Evolutionary conservation across 129 eudicot species (phyloP), one percentile per base, ranked within the genome.

Genomic region (Kitagawia praeruptora): DNA sequence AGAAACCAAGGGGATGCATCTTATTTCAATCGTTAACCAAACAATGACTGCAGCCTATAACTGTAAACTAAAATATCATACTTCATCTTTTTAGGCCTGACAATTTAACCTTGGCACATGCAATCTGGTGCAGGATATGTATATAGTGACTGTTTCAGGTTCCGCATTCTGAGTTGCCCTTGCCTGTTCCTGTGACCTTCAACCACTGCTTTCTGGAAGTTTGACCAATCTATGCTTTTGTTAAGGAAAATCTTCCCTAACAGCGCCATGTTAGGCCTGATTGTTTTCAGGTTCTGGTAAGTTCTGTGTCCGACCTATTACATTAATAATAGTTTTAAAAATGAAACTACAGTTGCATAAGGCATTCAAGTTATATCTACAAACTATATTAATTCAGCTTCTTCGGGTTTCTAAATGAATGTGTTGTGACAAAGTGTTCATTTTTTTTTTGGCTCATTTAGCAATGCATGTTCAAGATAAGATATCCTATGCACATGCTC

Each of bases 41-140:
- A 69, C 79, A 76, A 75, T 70, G 70, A 51, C 14, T 66, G 78
- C 66, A 9, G 46, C 47, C 69, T 61, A 37, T 31, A 81, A 61
- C 28, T 21, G 45, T 12, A 74, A 58, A 64, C 38, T n/a, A 31
- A 15, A 64, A 51, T 25, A 82, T 15, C 39, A 58, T 58, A n/a
- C 75, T 78, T 80, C 78, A 79, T 67, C 69, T 73, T 75, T 70
- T 34, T 45, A 53, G 13, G 49, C 64, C 72, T 21, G 56, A 41
- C 66, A 51, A 38, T 71, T 87, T 70, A 87, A 80, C 73, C 90
- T 72, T 82, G 91, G 82, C 99, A 95, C 93, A 95, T 93, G 72
- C 99, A 95, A 86, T 95, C 99, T 42, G 99, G 99, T 31, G 92
- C 95, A 77, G 99, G 99, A 64, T 95, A 95, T 6, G 97, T 95